Percentiles rank a stretch among this genome's conserved stretches.
These are phyloP conservation scores for Nicotiana undulata DNA, from an alignment of 257 asterid species.

Conservation along the genomic window DNA sequence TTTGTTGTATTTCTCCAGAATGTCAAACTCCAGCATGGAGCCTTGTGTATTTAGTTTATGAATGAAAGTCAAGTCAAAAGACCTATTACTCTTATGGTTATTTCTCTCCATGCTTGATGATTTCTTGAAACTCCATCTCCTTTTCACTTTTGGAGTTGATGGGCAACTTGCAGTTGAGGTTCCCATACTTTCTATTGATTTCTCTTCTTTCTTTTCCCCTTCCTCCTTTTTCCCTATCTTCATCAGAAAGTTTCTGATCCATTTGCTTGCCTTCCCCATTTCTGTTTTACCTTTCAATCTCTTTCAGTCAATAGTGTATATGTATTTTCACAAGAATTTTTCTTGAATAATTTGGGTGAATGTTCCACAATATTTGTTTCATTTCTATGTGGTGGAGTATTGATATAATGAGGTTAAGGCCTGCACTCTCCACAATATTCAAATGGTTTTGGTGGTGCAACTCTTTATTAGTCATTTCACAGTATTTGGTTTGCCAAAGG, in stretches of 20 bases:
- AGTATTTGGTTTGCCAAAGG: constrained; percentile 11
- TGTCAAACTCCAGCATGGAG: constrained; percentile 23
- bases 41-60: constrained; percentile 22
- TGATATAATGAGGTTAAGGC: neutral
- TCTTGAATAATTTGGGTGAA: neutral
- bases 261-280: constrained; percentile 69
- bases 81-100: constrained; percentile 22
- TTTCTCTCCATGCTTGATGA: constrained; percentile 21
- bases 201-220: constrained; percentile 28
- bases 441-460: neutral
- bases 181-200: constrained; percentile 17
- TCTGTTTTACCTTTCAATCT: neutral
- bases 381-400: neutral
- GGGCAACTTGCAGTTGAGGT: constrained; percentile 8
- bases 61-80: constrained; percentile 37
- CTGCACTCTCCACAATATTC: neutral
- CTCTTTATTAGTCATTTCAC: neutral
- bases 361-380: neutral
- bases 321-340: neutral
- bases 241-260: constrained; percentile 59
- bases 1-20: constrained; percentile 16
- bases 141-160: constrained; percentile 30
- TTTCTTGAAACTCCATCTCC: constrained; percentile 73
- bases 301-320: neutral
- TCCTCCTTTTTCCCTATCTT: constrained; percentile 56